These are phyloP conservation scores for Aspergillus brunneoviolaceus DNA, from an alignment of 2,329 filamentous ascomycete species.

Conservation along the genomic window DNA sequence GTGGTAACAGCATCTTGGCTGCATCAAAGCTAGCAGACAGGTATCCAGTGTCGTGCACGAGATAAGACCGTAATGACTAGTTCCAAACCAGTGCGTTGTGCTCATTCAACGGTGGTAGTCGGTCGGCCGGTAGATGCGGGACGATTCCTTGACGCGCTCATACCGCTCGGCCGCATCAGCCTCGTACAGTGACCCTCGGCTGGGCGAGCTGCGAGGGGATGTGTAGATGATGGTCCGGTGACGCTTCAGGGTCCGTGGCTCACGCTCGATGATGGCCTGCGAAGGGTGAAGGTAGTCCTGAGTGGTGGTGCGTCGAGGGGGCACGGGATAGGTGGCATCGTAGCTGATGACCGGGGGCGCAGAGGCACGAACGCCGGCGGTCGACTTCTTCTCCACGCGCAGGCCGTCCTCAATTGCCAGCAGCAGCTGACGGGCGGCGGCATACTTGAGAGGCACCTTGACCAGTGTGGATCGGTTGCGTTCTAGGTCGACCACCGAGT, in stretches of 20 bases:
- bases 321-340: slow-evolving; percentile 33
- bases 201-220: slow-evolving; percentile 33
- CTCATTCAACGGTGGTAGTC: slow-evolving; percentile 33
- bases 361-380: not conserved
- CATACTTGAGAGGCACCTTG: slow-evolving; percentile 41
- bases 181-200: slow-evolving; percentile 38
- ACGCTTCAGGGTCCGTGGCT: slow-evolving; percentile 25
- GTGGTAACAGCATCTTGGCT: not conserved
- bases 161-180: slow-evolving; percentile 34
- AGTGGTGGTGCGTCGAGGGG: slow-evolving; percentile 25
- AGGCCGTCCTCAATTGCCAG: slow-evolving; percentile 46
- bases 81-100: not conserved
- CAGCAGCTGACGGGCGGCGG: slow-evolving; percentile 39
- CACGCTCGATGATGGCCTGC: slow-evolving; percentile 31
- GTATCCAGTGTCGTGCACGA: not conserved
- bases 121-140: slow-evolving; percentile 29
- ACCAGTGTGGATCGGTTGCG: slow-evolving; percentile 39
- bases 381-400: slow-evolving; percentile 22
- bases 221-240: slow-evolving; percentile 38
- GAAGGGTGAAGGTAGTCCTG: slow-evolving; percentile 15
- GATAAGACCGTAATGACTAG: not conserved
- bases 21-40: not conserved
- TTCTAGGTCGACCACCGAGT: slow-evolving; percentile 45
- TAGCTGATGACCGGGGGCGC: slow-evolving; percentile 28
- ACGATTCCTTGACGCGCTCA: slow-evolving; percentile 32